Conservation (phyloP, 2,329 filamentous ascomycete genomes). For the Fusarium sp. region DNA sequence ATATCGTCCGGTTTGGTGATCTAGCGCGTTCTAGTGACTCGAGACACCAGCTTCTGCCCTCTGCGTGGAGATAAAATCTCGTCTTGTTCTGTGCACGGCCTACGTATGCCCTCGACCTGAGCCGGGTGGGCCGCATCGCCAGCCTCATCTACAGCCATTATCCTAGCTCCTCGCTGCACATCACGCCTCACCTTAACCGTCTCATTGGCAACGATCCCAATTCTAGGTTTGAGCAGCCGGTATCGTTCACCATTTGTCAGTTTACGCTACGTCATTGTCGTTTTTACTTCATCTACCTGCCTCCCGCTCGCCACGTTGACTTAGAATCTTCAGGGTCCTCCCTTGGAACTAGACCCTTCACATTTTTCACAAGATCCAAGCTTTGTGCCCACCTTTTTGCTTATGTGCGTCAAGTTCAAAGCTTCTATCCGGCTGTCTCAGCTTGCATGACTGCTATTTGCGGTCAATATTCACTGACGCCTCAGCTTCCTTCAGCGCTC, state of each 20-base stretch:
- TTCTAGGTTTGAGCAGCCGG: slow-evolving; percentile 12
- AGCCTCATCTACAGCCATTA: slow-evolving; percentile 45
- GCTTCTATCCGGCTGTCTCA: slow-evolving; percentile 20
- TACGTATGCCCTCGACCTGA: slow-evolving; percentile 26
- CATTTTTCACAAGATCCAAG: slow-evolving; percentile 32
- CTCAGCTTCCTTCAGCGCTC: slow-evolving; percentile 28
- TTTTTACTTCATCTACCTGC: slow-evolving; percentile 27
- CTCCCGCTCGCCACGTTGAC: slow-evolving; percentile 39
- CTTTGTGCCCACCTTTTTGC: slow-evolving; percentile 24
- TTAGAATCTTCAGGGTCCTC: slow-evolving; percentile 38
- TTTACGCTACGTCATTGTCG: slow-evolving; percentile 37
- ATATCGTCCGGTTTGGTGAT: slow-evolving; percentile 24
- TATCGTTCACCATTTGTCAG: slow-evolving; percentile 37
- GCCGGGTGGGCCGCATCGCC: slow-evolving; percentile 35
- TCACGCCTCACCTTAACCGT: slow-evolving; percentile 25
- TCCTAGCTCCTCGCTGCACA: slow-evolving; percentile 31
- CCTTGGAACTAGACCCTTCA: slow-evolving; percentile 39
- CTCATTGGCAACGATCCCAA: slow-evolving; percentile 40
- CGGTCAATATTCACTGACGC: slow-evolving; percentile 14
- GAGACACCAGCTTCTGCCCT: slow-evolving; percentile 27
- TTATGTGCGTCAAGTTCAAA: slow-evolving; percentile 22
- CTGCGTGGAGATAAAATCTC: slow-evolving; percentile 14
- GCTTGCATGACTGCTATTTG: slow-evolving; percentile 12
- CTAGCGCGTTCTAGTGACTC: slow-evolving; percentile 20
- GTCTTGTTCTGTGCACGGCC: slow-evolving; percentile 17